Evolutionary conservation across 139 green algal genomes (phyloP).

Genomic region (Chlorella vulgaris): DNA sequence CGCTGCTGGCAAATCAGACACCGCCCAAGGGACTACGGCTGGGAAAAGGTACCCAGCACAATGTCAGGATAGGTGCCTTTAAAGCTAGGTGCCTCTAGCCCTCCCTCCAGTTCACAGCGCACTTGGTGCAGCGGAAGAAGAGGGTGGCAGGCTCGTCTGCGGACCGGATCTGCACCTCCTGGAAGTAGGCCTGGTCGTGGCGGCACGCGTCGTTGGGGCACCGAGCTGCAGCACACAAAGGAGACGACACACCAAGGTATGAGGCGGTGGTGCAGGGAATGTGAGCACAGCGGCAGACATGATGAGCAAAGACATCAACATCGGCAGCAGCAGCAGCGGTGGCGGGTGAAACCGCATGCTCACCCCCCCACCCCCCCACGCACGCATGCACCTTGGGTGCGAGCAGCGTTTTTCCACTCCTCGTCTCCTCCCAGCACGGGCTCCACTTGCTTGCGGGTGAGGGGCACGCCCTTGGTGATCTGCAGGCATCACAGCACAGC

Average conservation of each 20-base stretch:
- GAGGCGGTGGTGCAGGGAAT: neutral
- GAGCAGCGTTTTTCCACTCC: conserved; percentile 89
- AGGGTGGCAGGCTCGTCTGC: conserved; percentile 93
- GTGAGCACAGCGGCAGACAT: too few relatives aligned
- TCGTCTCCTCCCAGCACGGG: conserved; percentile 90
- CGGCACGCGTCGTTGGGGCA: conserved; percentile 59
- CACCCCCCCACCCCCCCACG: neutral
- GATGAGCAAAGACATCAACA: too few relatives aligned
- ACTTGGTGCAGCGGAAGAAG: conserved; percentile 91
- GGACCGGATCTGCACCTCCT: conserved; percentile 92
- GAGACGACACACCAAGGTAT: neutral
- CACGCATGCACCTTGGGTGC: conserved; percentile 64
- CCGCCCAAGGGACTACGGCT: too few relatives aligned
- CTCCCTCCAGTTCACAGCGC: conserved; percentile 76
- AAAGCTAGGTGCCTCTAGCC: conserved; percentile 14
- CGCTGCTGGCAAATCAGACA: too few relatives aligned
- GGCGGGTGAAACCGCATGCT: neutral
- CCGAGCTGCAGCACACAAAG: neutral
- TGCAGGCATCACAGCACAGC: conserved; percentile 29
- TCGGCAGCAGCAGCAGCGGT: neutral
- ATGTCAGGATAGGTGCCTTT: neutral
- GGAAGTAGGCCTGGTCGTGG: conserved; percentile 87
- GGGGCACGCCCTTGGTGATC: conserved; percentile 65
- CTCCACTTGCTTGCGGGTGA: conserved; percentile 85
- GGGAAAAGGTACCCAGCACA: too few relatives aligned